Percentiles rank a stretch among this genome's conserved stretches.
Conservation (phyloP, 495 filamentous ascomycete species). For the Penicillium nucicola region DNA sequence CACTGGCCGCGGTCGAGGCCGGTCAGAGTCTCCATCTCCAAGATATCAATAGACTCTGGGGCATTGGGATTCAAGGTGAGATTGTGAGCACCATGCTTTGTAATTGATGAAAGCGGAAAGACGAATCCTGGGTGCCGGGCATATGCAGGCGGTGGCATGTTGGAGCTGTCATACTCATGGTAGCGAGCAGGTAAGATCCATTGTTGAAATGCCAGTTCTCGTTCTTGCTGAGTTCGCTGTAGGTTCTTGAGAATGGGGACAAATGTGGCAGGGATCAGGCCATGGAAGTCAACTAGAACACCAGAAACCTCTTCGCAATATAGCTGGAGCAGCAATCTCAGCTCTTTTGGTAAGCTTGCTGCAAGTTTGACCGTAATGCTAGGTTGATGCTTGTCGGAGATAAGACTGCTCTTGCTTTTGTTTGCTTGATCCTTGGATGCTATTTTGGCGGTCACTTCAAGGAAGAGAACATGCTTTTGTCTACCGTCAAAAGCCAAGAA, state of each 20-base stretch:
- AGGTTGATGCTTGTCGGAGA: constrained; percentile 3
- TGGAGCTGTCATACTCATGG: background rate
- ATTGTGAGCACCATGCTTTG: background rate
- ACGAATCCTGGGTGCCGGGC: constrained; percentile 3
- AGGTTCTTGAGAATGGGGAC: constrained; percentile 10
- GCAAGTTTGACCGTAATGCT: constrained; percentile 14
- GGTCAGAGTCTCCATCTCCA: constrained; percentile 4
- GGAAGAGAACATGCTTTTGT: constrained; percentile 1
- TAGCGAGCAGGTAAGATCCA: constrained; percentile 5
- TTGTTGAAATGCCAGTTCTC: constrained; percentile 1
- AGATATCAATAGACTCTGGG: background rate
- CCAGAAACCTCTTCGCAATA: constrained; percentile 3
- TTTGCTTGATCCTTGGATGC: constrained; percentile 1
- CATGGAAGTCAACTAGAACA: constrained; percentile 7
- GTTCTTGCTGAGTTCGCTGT: constrained; percentile 2
- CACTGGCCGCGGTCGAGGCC: constrained; percentile 10
- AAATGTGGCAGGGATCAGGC: constrained; percentile 11
- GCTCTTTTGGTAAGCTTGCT: constrained; percentile 1
- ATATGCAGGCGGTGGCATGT: constrained; percentile 6
- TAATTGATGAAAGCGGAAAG: constrained; percentile 2
- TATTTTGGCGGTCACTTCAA: constrained; percentile 11
- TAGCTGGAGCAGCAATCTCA: background rate
- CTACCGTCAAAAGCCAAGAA: constrained; percentile 8
- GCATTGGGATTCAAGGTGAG: background rate
- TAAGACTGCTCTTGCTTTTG: constrained; percentile 7